phyloP scores from a whole-genome alignment of 345 rosid species.

The Salix caprea region DNA sequence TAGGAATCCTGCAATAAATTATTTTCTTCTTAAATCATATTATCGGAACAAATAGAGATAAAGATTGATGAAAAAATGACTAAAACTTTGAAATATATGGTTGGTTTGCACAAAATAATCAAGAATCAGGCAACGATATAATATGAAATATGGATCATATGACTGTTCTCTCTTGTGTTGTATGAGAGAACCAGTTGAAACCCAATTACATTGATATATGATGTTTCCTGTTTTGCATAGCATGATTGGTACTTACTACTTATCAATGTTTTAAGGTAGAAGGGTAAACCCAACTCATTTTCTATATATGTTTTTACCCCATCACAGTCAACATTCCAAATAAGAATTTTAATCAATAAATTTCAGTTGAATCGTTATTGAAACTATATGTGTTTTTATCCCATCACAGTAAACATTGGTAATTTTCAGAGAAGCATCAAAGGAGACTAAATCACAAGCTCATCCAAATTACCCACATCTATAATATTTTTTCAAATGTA shows the following conservation, averaged over 20 bases:
- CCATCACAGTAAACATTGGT: background rate
- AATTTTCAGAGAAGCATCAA: background rate
- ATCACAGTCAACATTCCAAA: background rate
- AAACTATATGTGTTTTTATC: background rate
- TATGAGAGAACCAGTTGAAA: background rate
- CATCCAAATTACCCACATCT: conserved; percentile 1
- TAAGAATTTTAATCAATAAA: background rate
- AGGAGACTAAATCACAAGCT: background rate
- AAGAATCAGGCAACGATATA: no score
- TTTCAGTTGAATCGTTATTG: background rate
- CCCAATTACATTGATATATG: background rate
- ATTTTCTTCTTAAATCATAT: background rate
- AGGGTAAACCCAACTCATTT: background rate
- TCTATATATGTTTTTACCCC: background rate
- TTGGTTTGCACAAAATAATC: background rate
- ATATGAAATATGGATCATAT: background rate
- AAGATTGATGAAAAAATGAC: background rate
- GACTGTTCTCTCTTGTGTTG: background rate
- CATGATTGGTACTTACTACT: background rate
- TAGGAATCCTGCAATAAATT: conserved; percentile 63
- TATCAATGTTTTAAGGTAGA: background rate
- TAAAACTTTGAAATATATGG: background rate
- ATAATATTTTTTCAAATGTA: background rate
- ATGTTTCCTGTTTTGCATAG: background rate
- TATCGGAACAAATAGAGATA: background rate